phyloP scores from a whole-genome alignment of 768 basidiomycete species.

The Tylopilus sp. region DNA sequence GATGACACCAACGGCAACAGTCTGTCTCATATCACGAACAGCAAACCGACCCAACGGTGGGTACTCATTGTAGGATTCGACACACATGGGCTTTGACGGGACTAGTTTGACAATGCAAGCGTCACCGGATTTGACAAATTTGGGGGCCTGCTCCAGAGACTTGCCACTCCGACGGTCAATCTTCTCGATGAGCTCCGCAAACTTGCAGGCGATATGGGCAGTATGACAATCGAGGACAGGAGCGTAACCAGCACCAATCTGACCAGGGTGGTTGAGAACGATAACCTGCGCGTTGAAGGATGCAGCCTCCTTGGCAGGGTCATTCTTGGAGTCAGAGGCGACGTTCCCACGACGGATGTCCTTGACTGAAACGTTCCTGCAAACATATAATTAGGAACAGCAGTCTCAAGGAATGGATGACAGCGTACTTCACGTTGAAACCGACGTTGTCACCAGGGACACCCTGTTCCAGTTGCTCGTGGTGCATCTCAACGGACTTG shows the following conservation, averaged over 20 bases:
- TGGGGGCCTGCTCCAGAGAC: slow-evolving; percentile 81
- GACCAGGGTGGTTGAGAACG: slow-evolving; percentile 99
- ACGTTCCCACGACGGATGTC: slow-evolving; percentile 99
- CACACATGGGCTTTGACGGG: slow-evolving; percentile 95
- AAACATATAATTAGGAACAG: slow-evolving; percentile 7
- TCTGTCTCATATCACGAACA: slow-evolving; percentile 99
- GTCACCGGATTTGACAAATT: slow-evolving; percentile 99
- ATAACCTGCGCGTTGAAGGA: slow-evolving; percentile 99
- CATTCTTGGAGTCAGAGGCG: slow-evolving; percentile 99
- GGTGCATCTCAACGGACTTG: slow-evolving; percentile 99
- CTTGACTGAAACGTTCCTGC: slow-evolving; percentile 99
- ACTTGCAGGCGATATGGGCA: slow-evolving; percentile 99
- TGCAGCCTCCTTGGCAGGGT: slow-evolving; percentile 98
- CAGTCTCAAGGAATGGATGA: slow-evolving; percentile 9
- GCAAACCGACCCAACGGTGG: slow-evolving; percentile 99
- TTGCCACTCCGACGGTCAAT: slow-evolving; percentile 99
- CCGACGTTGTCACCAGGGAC: slow-evolving; percentile 98
- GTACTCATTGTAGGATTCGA: slow-evolving; percentile 93
- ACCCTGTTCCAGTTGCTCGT: slow-evolving; percentile 95
- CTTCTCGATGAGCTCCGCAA: slow-evolving; percentile 97
- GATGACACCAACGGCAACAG: slow-evolving; percentile 98
- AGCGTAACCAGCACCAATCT: slow-evolving; percentile 98
- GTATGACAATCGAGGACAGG: slow-evolving; percentile 99
- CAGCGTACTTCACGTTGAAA: slow-evolving; percentile 97
- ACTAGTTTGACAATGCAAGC: slow-evolving; percentile 98